These are phyloP conservation scores for Botrytis paeoniae DNA, from an alignment of 2,329 filamentous ascomycete genomes.

Conservation along the genomic window DNA sequence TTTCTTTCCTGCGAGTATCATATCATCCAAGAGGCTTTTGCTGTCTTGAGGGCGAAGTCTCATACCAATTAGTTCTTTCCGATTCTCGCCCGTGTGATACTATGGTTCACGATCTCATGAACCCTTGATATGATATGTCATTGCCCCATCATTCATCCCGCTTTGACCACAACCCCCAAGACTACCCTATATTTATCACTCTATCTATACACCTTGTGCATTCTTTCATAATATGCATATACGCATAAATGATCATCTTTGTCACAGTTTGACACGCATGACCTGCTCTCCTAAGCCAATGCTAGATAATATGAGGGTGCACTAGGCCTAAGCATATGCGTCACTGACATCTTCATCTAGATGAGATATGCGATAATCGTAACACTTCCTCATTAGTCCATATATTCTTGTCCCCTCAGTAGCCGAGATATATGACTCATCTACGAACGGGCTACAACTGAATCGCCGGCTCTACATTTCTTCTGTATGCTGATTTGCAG, in stretches of 20 bases:
- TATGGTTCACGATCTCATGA: background rate
- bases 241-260: background rate
- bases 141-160: background rate
- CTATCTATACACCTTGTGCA: background rate
- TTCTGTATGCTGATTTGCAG: background rate
- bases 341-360: background rate
- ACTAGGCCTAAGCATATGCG: background rate
- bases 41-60: background rate
- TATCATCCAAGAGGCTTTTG: background rate
- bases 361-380: conserved; percentile 6
- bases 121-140: background rate
- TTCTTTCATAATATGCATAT: background rate
- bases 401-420: background rate
- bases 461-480: background rate
- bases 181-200: background rate
- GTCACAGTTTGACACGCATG: background rate
- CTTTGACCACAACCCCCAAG: background rate
- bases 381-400: background rate
- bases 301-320: background rate
- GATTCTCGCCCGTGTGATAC: too few relatives aligned
- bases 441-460: background rate
- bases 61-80: background rate
- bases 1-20: background rate
- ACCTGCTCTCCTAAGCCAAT: background rate
- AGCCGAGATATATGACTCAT: conserved; percentile 1